phyloP scores from a whole-genome alignment of 495 filamentous ascomycete species.

The Jackrogersella multiformis region DNA sequence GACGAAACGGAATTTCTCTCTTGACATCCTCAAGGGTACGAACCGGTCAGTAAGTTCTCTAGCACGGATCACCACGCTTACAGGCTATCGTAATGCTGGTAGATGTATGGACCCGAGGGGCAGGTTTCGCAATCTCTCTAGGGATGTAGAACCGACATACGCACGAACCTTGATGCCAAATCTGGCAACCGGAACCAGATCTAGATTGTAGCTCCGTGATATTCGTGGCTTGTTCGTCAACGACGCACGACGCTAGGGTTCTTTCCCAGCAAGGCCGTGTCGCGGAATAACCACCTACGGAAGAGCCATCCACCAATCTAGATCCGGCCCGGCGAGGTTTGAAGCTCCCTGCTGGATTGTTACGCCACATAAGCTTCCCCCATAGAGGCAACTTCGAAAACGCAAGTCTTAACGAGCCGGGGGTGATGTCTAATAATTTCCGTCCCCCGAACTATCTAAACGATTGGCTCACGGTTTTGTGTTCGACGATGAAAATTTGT shows the following conservation, averaged over 20 bases:
- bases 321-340: neutral
- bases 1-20: neutral
- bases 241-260: neutral
- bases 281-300: neutral
- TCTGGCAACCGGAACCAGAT: neutral
- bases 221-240: neutral
- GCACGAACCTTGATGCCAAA: constrained; percentile 4
- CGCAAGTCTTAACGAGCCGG: neutral
- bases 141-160: neutral
- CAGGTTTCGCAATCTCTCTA: neutral
- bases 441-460: neutral
- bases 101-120: neutral
- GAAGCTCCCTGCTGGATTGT: neutral
- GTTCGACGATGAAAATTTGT: neutral
- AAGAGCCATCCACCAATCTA: neutral
- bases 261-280: neutral
- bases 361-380: neutral
- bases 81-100: neutral
- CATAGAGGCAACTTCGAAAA: neutral
- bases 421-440: neutral
- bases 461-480: neutral
- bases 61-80: neutral
- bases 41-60: neutral
- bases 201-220: neutral
- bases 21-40: neutral